Evolutionary conservation across 176 grass and related monocot species (phyloP), one percentile per base, ranked within the genome.

Genomic region (Zoysia pacifica): DNA sequence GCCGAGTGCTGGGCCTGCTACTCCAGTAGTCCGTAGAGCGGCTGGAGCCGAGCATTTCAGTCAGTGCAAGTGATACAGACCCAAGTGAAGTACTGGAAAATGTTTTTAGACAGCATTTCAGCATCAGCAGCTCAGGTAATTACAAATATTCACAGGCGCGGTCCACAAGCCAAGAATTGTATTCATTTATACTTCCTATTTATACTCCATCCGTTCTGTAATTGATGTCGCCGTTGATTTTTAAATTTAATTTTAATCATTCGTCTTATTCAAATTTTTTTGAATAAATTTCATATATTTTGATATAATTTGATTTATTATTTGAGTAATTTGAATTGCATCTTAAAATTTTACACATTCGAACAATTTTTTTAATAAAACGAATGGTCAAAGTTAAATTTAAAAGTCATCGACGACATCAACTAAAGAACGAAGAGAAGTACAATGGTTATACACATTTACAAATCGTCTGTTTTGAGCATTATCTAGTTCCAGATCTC

Each of bases 1-100:
- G 42, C 70, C 84, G 51, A 74, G 51, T 87, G 52, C 44, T 47
- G 42, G 43, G 41, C 62, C 44, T 28, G 28, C 28, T 28, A 28
- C 0, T 28, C 28, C 28, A 28, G 28, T 28, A 28, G 28, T 28
- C 28, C 28, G 28, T 28, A 28, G 28, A 28, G 28, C 28, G 28
- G 28, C 18, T 41, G 13, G 61, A 64, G 43, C 52, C 70, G 43
- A 52, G 37, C 63, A 19, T 83, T 49, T 20, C 19, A 41, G 42
- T 8, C 46, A 70, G 13, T 13, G 18, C 19, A 16, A 16, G 43
- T 5, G 19, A 62, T 36, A 20, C n/a, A 61, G 20, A 35, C 19
- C 59, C 9, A 35, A 36, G 3, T 62, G 7, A 35, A 62, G 9
- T 8, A n/a, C 54, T 28, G 18, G 18, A 58, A 58, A 8, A 58